Percentiles rank a stretch among this genome's conserved stretches.
These are phyloP conservation scores for Aspergillus panamensis DNA, from an alignment of 495 filamentous ascomycete genomes.

Conservation along the genomic window DNA sequence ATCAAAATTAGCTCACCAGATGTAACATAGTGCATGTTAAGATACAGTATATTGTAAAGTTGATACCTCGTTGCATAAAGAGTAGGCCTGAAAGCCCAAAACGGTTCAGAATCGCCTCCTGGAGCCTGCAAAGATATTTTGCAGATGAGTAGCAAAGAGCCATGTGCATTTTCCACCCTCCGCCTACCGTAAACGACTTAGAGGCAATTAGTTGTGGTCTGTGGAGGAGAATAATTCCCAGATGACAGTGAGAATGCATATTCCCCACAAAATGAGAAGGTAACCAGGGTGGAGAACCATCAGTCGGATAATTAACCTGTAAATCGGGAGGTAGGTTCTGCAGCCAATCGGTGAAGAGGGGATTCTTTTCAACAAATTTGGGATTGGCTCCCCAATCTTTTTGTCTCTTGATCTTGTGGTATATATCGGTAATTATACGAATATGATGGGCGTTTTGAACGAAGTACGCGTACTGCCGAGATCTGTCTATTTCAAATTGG, in stretches of 20 bases:
- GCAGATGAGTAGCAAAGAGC: slow-evolving; percentile 80
- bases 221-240: slow-evolving; percentile 84
- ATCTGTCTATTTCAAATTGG: slow-evolving; percentile 70
- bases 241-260: slow-evolving; percentile 87
- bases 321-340: slow-evolving; percentile 74
- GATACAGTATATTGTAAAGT: slow-evolving; percentile 90
- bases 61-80: slow-evolving; percentile 93
- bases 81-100: slow-evolving; percentile 79
- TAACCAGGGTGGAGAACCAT: slow-evolving; percentile 80
- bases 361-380: slow-evolving; percentile 73
- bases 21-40: slow-evolving; percentile 95
- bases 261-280: slow-evolving; percentile 89
- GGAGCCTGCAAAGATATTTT: slow-evolving; percentile 83
- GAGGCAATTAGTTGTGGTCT: slow-evolving; percentile 79
- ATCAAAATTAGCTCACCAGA: slow-evolving; percentile 58
- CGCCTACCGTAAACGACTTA: slow-evolving; percentile 66
- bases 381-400: slow-evolving; percentile 91
- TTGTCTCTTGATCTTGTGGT: slow-evolving; percentile 73
- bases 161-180: slow-evolving; percentile 86
- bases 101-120: slow-evolving; percentile 75
- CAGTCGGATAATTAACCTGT: slow-evolving; percentile 70
- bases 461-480: slow-evolving; percentile 79
- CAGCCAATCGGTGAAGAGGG: slow-evolving; percentile 70
- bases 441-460: slow-evolving; percentile 74
- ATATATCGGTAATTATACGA: slow-evolving; percentile 69